These are phyloP conservation scores for Trypanosoma cruzi DNA, from an alignment of 208 protist species.

Conservation along the genomic window DNA sequence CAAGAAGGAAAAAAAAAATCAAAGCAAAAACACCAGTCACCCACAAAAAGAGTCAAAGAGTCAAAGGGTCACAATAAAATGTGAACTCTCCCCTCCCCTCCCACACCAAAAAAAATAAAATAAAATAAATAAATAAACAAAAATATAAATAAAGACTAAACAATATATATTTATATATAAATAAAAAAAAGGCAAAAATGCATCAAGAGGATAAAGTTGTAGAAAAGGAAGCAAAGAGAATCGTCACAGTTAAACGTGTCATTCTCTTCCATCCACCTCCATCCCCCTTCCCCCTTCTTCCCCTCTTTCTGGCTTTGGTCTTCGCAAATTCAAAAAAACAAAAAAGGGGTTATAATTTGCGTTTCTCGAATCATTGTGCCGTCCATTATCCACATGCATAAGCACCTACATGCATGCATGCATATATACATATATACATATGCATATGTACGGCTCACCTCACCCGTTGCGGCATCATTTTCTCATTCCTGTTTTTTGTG, in stretches of 20 bases:
- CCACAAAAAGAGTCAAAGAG: not conserved
- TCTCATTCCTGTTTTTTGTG: too few relatives aligned
- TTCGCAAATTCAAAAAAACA: not conserved
- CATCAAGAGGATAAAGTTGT: not conserved
- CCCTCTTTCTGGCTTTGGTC: not conserved
- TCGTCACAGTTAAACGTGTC: not conserved
- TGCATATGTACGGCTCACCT: constrained; percentile 13
- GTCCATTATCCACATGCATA: constrained; percentile 1
- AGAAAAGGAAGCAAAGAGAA: not conserved
- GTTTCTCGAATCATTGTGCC: too few relatives aligned
- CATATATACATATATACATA: too few relatives aligned
- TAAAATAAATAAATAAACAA: not conserved
- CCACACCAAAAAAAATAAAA: too few relatives aligned
- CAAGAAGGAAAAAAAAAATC: constrained; percentile 8
- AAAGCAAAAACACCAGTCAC: not conserved
- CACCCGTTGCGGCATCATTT: too few relatives aligned
- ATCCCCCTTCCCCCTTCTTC: not conserved
- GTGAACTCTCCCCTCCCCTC: too few relatives aligned
- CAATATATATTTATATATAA: too few relatives aligned
- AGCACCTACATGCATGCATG: too few relatives aligned
- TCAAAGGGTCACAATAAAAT: not conserved
- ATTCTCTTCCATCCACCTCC: not conserved
- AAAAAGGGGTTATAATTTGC: not conserved
- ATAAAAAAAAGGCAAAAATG: not conserved
- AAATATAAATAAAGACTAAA: too few relatives aligned